A percentile compares a stretch with the other conserved stretches of the same genome.
These are phyloP conservation scores for Cenchrus purpureus DNA, from an alignment of 176 grass and related monocot genomes.

Conservation along the genomic window DNA sequence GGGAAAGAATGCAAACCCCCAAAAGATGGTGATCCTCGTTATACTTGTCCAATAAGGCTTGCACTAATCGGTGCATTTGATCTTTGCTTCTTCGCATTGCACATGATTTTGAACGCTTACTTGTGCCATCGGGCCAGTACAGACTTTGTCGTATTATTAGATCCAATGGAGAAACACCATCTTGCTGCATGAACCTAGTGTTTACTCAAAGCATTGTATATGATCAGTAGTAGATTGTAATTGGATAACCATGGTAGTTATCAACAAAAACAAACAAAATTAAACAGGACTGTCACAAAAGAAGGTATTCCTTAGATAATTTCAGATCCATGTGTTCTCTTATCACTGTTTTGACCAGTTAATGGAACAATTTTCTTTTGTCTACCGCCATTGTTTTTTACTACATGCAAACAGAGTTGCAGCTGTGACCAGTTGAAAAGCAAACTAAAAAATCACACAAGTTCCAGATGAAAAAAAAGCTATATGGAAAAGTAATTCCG, in stretches of 20 bases:
- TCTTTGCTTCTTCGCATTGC: not conserved
- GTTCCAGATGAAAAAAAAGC: not conserved
- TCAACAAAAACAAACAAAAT: not conserved
- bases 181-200: not conserved
- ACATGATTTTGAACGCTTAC: not conserved
- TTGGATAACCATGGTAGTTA: not conserved
- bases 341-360: too few species aligned
- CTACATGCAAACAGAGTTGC: not conserved
- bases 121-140: conserved; percentile 37
- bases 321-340: too few species aligned
- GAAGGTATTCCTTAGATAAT: too few species aligned
- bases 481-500: not conserved
- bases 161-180: not conserved
- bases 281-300: not conserved
- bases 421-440: not conserved
- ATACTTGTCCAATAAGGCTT: conserved; percentile 26
- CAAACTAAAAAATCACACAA: not conserved
- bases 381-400: not conserved
- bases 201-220: not conserved
- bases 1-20: not conserved
- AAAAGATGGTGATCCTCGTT: conserved; percentile 33
- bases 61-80: not conserved
- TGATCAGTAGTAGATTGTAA: not conserved
- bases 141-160: not conserved
- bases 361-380: not conserved